Evolutionary conservation across 352 stramenopile genomes (phyloP), one percentile per base, ranked within the genome.

Genomic region (Phytophthora cactorum): DNA sequence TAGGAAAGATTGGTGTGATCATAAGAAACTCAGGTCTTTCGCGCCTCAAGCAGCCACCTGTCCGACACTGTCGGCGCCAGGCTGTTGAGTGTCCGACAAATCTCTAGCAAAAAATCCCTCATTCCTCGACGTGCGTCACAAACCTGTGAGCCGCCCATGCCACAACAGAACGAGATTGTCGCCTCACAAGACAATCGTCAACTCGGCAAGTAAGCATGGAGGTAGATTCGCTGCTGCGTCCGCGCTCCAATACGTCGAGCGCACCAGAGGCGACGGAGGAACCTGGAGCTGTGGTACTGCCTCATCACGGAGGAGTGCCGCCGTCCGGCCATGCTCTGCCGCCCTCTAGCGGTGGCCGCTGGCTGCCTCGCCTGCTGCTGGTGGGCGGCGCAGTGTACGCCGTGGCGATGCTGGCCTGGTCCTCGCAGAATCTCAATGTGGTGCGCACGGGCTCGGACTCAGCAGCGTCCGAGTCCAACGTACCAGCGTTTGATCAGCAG

Each of bases 381-480:
- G 1, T 77, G 49, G 44, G 43, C 36, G 59, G 66, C 22, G 64
- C 52, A 41, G 44, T 74, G 45, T 77, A 79, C 32, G 53, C 44
- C 4, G 39, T 67, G 52, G 1, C 67, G 41, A 68, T 79, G 59
- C 41, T 74, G 22, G 38, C 46, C 15, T 79, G 72, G 72, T 74
- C 63, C 11, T 69, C 63, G 28, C 58, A 72, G 15, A 66, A 72
- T 29, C 43, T 76, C 10, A 68, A 28, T 4, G 57, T 32, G 31
- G n/a, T 68, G 56, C 47, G 41, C n/a, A 41, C 51, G 5, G 61
- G 32, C 22, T 29, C 34, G 14, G 51, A 61, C 15, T 72, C 63
- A 2, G 46, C 38, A 47, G 38, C 41, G 11, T 68, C 52, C n/a
- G 29, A 57, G 41, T 53, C 59, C 7, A 54, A 58, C 22, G 12